Evolutionary conservation across 176 grass and related monocot genomes (phyloP).

Genomic region (Paspalum notatum): DNA sequence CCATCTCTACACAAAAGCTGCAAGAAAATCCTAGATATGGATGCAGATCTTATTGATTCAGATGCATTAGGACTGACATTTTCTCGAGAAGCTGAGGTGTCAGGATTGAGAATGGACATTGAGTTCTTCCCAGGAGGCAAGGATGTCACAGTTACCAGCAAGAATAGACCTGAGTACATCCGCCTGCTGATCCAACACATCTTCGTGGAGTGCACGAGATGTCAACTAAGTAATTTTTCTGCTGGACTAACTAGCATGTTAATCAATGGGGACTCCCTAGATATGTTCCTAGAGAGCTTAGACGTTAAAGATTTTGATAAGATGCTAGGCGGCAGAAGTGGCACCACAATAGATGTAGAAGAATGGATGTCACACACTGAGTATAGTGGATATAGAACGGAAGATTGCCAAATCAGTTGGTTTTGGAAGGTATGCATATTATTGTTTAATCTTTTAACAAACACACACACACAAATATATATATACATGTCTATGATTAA

Average conservation of each 20-base stretch:
- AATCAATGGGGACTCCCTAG: not conserved
- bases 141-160: slow-evolving; percentile 61
- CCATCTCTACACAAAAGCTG: slow-evolving; percentile 60
- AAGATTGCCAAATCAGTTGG: slow-evolving; percentile 61
- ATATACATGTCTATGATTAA: not conserved
- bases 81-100: slow-evolving; percentile 45
- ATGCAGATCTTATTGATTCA: slow-evolving; percentile 61
- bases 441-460: not conserved
- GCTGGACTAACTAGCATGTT: slow-evolving; percentile 58
- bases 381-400: slow-evolving; percentile 53
- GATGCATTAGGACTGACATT: slow-evolving; percentile 64
- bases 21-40: slow-evolving; percentile 74
- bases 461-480: not conserved
- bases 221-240: slow-evolving; percentile 51
- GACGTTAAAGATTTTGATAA: slow-evolving; percentile 65
- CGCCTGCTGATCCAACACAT: slow-evolving; percentile 58
- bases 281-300: slow-evolving; percentile 58
- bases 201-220: slow-evolving; percentile 49
- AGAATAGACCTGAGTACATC: slow-evolving; percentile 52
- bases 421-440: slow-evolving; percentile 73
- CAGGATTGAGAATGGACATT: slow-evolving; percentile 40
- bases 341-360: slow-evolving; percentile 37
- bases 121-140: slow-evolving; percentile 65
- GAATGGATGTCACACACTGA: slow-evolving; percentile 70
- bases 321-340: slow-evolving; percentile 55